Base-by-base conservation (phyloP, 2,329 filamentous ascomycete species). In the Graphiopsis chlorocephala region DNA sequence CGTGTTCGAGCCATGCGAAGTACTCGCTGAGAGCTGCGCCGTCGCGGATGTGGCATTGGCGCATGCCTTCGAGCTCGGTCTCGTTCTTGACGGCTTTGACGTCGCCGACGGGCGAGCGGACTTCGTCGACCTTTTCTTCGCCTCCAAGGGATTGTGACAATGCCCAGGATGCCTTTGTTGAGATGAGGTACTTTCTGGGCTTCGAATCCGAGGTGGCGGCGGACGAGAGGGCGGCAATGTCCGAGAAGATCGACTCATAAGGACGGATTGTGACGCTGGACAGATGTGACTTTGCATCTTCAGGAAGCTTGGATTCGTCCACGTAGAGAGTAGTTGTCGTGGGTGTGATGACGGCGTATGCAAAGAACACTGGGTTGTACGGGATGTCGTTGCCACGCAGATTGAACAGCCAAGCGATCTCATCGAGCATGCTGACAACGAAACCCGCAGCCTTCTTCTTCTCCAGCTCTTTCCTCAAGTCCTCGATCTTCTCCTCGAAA, bases 381-480 rank as follows among this genome's bases (percentile, higher is more conserved):
- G 93, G 92, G 69, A 99, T 98, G 75, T 98, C 95, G 76, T 85
- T 95, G 71, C 95, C 95, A 71, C 95, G 88, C 57, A 99, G 81
- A 78, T 99, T 99, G 82, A 97, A 97, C n/a, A 99, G 84, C 95
- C 95, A 99, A 12, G 95, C 95, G 72, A 97, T 88, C 78, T 99
- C 95, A 73, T 99, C 95, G 50, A 99, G 86, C 88, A 96, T 93
- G 6, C 93, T 97, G 53, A 98, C 87, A 57, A 98, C 88, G 71
- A 98, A 92, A 1, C 92, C 94, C 20, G 89, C 85, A 6, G 88
- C 90, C 75, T 95, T 95, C 80, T 91, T 96, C 83, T 95, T 97
- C 67, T 91, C 88, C 17, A 99, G 81, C 71, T 97, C 93, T 76
- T 94, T 93, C n/a, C 93, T 88, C 64, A 99, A 80, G 53, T 96